These are phyloP conservation scores for Cystofilobasidium bisporidii DNA, from an alignment of 768 basidiomycete genomes.

Conservation along the genomic window DNA sequence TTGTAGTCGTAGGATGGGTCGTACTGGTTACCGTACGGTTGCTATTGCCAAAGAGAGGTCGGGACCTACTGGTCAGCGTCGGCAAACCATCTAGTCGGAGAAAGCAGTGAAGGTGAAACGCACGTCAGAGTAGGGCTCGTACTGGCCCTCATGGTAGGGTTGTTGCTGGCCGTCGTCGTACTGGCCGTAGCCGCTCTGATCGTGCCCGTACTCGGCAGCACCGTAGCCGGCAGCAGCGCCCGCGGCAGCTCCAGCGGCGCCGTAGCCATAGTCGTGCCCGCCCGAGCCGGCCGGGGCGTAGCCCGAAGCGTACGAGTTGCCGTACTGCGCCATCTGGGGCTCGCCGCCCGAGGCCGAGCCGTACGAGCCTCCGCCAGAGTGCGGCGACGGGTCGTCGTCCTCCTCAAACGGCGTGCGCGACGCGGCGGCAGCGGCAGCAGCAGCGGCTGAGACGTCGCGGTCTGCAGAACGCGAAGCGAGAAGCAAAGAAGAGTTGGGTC, in stretches of 20 bases:
- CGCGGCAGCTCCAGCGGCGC: slow-evolving; percentile 3
- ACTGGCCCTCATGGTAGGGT: slow-evolving; percentile 15
- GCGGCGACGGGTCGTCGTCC: slow-evolving; percentile 21
- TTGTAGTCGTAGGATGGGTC: not conserved
- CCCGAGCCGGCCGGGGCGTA: not conserved
- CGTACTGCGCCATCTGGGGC: slow-evolving; percentile 27
- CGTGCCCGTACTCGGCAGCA: not conserved
- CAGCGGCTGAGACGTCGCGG: slow-evolving; percentile 27
- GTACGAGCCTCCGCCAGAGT: slow-evolving; percentile 6
- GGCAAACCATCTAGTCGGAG: too few relatives aligned
- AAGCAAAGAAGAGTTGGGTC: too few relatives aligned
- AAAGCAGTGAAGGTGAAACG: not conserved
- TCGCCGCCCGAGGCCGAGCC: slow-evolving; percentile 16
- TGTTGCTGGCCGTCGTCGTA: not conserved
- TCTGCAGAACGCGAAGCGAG: not conserved
- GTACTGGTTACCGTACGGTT: not conserved
- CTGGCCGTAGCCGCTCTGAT: slow-evolving; percentile 6
- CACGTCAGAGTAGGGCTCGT: slow-evolving; percentile 26
- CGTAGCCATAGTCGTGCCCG: slow-evolving; percentile 3
- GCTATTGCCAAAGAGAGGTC: not conserved
- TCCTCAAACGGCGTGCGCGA: slow-evolving; percentile 28
- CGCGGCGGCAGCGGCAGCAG: slow-evolving; percentile 27
- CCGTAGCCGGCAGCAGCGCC: slow-evolving; percentile 1
- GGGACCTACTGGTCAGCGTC: not conserved
- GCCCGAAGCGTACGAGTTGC: slow-evolving; percentile 1